These are phyloP conservation scores for Colletotrichum lini DNA, from an alignment of 2,329 filamentous ascomycete genomes.

Conservation along the genomic window DNA sequence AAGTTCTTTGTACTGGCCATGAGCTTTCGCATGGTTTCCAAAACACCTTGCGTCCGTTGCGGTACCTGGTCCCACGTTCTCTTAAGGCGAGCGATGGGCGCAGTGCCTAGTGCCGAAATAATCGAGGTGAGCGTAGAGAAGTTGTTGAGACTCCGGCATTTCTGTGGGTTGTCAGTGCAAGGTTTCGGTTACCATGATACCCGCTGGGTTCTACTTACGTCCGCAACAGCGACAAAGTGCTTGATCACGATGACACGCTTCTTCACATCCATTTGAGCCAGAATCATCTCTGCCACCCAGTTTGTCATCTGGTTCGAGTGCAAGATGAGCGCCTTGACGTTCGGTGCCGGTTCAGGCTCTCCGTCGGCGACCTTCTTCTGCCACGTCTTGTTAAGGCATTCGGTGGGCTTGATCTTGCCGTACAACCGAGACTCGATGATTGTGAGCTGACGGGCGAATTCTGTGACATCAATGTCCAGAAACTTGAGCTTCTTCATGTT, in stretches of 20 bases:
- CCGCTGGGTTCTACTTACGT: conserved; percentile 72
- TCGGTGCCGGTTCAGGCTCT: conserved; percentile 88
- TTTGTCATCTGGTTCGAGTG: conserved; percentile 99
- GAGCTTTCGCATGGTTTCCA: conserved; percentile 92
- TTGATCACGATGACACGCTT: conserved; percentile 98
- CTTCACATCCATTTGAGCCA: conserved; percentile 94
- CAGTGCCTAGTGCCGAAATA: conserved; percentile 94
- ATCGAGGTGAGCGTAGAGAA: conserved; percentile 98
- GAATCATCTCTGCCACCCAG: conserved; percentile 99
- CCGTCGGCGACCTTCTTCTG: conserved; percentile 91
- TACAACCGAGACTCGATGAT: conserved; percentile 97
- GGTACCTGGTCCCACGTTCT: conserved; percentile 96
- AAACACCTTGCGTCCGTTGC: conserved; percentile 81
- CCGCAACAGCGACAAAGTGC: conserved; percentile 95
- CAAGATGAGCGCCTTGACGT: conserved; percentile 95
- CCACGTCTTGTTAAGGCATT: conserved; percentile 99
- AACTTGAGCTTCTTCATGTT: conserved; percentile 99
- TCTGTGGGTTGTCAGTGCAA: conserved; percentile 66
- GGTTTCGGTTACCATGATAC: conserved; percentile 10
- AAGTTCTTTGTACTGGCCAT: conserved; percentile 99
- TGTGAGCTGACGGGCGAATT: conserved; percentile 97
- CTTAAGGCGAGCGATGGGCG: conserved; percentile 93
- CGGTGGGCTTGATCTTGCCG: conserved; percentile 94
- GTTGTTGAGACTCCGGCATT: conserved; percentile 94
- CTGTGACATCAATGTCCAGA: conserved; percentile 93